phyloP scores from a whole-genome alignment of 2,329 filamentous ascomycete species.

The Pseudogymnoascus sp. region DNA sequence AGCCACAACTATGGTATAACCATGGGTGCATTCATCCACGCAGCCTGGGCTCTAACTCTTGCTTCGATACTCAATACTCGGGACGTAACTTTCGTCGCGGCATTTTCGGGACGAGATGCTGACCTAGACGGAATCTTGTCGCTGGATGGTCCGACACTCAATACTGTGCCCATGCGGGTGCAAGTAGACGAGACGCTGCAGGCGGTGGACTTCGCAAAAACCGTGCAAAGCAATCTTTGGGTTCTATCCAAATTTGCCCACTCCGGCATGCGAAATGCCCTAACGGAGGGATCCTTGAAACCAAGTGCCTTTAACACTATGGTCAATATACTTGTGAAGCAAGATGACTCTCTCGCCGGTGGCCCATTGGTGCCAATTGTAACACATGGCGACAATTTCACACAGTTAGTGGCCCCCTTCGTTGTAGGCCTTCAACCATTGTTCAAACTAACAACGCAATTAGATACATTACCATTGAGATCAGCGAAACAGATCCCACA shows the following conservation, averaged over 20 bases:
- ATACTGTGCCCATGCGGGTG: neutral
- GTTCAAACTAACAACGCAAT: neutral
- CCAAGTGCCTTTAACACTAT: conserved; percentile 4
- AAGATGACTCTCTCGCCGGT: neutral
- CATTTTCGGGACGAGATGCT: conserved; percentile 4
- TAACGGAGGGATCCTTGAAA: neutral
- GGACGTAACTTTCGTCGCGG: conserved; percentile 3
- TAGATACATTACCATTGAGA: conserved; percentile 7
- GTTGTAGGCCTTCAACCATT: neutral
- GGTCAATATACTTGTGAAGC: conserved; percentile 8
- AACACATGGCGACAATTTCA: neutral
- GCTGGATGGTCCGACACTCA: conserved; percentile 9
- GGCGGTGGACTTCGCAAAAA: neutral
- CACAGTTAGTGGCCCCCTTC: neutral
- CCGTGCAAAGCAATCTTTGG: neutral
- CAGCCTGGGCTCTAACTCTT: conserved; percentile 28
- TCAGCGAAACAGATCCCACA: conserved; percentile 4
- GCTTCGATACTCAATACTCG: conserved; percentile 3
- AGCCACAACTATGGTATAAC: neutral
- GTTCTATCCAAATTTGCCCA: neutral
- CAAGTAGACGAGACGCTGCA: conserved; percentile 2
- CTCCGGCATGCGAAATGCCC: conserved; percentile 1
- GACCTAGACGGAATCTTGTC: neutral
- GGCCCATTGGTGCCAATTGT: neutral
- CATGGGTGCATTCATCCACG: neutral